Evolutionary conservation across 192 early-diverging fungal species (phyloP), one percentile per base, ranked within the genome.

Genomic region (Coemansia sp.): DNA sequence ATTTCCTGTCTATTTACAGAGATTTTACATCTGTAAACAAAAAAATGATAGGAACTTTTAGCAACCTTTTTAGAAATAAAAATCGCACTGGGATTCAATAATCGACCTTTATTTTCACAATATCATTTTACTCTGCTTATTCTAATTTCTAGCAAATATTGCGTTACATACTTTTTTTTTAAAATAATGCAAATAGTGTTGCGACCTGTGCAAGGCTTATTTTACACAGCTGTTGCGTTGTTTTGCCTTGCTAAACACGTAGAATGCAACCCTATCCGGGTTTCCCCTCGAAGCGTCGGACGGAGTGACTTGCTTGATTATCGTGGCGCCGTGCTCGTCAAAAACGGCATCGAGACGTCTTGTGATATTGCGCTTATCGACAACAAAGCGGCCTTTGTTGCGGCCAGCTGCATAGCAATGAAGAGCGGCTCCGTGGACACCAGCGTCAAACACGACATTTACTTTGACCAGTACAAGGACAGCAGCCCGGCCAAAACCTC

Each of bases 351-450:
- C 3, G 52, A 55, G 7, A 75, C 73, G 0, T 58, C 67, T 23
- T 75, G 73, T 45, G 73, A 75, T 10, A 34, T 63, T 31, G 73
- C 67, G 26, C 66, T 75, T 9, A 68, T 75, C 25, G 66, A 68
- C 51, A 69, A 75, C 59, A 52, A 55, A 10, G 51, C 66, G 1
- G 73, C 67, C 4, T 53, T 75, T 51, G 63, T 75, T 4, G 58
- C 72, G 6, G 72, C 66, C n/a, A 70, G 39, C 34, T 75, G 73
- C 49, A 29, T 75, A 9, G 64, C 64, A 26, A 31, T 15, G n/a
- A 12, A 45, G 33, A 49, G 34, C 25, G 35, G 58, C 9, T 12
- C 21, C 20, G 59, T 46, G 5, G 51, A 51, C n/a, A 7, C 28
- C 4, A 49, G 28, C 28, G 58, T 46, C 31, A 20, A 53, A 30